phyloP scores from a whole-genome alignment of 306 rosid genomes.

The Citrullus mucosospermus region DNA sequence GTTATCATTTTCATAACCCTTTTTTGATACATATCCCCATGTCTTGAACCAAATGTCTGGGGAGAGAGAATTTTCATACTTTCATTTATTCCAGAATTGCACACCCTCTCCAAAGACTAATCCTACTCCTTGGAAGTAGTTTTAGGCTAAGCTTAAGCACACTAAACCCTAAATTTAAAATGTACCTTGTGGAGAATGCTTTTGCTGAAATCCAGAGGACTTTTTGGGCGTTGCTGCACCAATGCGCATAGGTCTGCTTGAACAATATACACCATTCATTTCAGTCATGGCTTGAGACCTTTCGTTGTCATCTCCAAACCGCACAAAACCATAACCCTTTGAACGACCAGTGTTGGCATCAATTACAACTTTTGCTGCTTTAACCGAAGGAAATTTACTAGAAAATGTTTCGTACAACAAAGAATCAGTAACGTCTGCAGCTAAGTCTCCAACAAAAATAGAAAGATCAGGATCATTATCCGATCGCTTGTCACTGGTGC shows the following conservation, averaged over 20 bases:
- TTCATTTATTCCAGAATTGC: not conserved
- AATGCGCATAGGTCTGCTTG: slow-evolving; percentile 73
- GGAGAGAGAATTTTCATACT: not conserved
- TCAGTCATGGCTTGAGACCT: slow-evolving; percentile 75
- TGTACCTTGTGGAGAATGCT: slow-evolving; percentile 36
- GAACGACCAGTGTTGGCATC: slow-evolving; percentile 93
- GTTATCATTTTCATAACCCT: not conserved
- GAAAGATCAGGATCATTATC: too few relatives aligned
- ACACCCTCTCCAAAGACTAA: too few relatives aligned
- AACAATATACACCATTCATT: slow-evolving; percentile 80
- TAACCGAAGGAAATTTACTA: slow-evolving; percentile 74
- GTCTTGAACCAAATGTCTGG: not conserved
- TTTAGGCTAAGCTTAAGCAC: not conserved
- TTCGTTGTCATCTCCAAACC: slow-evolving; percentile 87
- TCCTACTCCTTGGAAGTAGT: not conserved
- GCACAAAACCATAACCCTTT: slow-evolving; percentile 94
- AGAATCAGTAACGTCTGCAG: slow-evolving; percentile 70
- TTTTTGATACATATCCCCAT: not conserved
- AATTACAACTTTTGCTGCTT: slow-evolving; percentile 89
- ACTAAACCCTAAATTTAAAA: slow-evolving; percentile 8
- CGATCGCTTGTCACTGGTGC: too few relatives aligned
- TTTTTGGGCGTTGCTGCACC: slow-evolving; percentile 36
- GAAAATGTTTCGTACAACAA: slow-evolving; percentile 71
- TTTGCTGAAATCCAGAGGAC: slow-evolving; percentile 73
- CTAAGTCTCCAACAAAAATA: too few relatives aligned